Evolutionary conservation across 2,329 filamentous ascomycete genomes (phyloP), one percentile per base, ranked within the genome.

Genomic region (Zymoseptoria passerinii): DNA sequence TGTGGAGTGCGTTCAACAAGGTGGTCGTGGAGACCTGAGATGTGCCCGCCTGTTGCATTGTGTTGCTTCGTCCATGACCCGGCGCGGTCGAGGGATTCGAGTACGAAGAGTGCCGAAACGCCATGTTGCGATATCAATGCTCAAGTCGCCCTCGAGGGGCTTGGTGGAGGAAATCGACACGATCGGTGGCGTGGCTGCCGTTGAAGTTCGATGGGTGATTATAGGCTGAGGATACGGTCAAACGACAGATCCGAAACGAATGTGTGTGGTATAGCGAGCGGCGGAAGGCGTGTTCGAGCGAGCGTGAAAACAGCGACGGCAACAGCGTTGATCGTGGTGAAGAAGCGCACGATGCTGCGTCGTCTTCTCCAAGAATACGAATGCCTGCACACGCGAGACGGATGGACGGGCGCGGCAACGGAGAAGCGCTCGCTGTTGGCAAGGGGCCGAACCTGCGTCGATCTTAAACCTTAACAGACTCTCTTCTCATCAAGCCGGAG

Each of bases 1-100:
- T 91, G 76, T 99, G 94, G 51, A 96, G 82, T 57, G 90, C 84
- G 75, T 97, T 97, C 57, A 99, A 83, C 52, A 97, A 82, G 0
- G 91, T 95, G 1, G 92, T 96, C 1, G 92, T 95, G 6, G 92
- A 96, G 56, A 96, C 86, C 72, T 95, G 91, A 51, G 86, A 78
- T 8, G 88, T 81, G 68, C 90, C 83, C 68, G 87, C 85, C 58
- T 63, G 58, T 56, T 70, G 68, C 68, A 70, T 68, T 5, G 70
- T 72, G 56, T 84, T 84, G 35, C 81, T 78, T 20, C 80, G 74
- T 58, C 79, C 79, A 52, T 78, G 50, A n/a, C 28, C 23, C 18
- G 55, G 61, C n/a, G 56, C 80, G 60, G 82, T 76, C 52, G 85
- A 84, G 63, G 88, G 73, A 60, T 74, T 82, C 51, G 83, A 86